A percentile compares a stretch with the other conserved stretches of the same genome.
phyloP scores from a whole-genome alignment of 2,329 filamentous ascomycete species.

The Thielaviopsis populi region DNA sequence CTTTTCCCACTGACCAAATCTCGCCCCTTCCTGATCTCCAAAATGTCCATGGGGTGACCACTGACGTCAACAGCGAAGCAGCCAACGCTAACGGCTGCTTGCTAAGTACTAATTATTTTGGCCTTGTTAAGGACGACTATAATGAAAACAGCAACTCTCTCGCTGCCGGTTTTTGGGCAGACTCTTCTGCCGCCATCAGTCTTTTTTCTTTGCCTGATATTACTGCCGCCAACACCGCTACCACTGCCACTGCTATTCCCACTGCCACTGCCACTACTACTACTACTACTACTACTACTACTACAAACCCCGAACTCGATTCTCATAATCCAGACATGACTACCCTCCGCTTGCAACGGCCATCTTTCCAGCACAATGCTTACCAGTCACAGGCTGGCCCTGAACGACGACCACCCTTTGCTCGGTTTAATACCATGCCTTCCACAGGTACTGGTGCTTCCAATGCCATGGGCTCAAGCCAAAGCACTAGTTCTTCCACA shows the following conservation, averaged over 20 bases:
- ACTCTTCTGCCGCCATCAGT: background rate
- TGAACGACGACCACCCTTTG: slow-evolving; percentile 1
- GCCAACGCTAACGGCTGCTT: background rate
- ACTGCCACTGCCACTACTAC: background rate
- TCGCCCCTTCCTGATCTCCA: slow-evolving; percentile 2
- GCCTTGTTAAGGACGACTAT: slow-evolving; percentile 49
- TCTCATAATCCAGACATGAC: slow-evolving; percentile 3
- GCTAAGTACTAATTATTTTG: slow-evolving; percentile 77
- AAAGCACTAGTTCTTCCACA: background rate
- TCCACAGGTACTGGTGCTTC: background rate
- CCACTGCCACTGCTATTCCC: background rate
- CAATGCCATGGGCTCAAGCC: background rate
- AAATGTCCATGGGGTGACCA: background rate
- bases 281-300: background rate
- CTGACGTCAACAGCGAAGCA: background rate
- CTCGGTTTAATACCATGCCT: slow-evolving; percentile 8
- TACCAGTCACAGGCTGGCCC: slow-evolving; percentile 2
- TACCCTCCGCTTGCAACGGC: background rate
- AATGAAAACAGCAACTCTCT: slow-evolving; percentile 39
- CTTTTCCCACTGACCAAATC: slow-evolving; percentile 3
- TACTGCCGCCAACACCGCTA: too few species aligned
- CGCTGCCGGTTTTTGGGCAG: background rate
- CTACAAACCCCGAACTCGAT: background rate
- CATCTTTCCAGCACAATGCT: slow-evolving; percentile 7
- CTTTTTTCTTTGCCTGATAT: background rate